Evolutionary conservation across 2,329 filamentous ascomycete species (phyloP).

Genomic region (Cladorrhinum sp.): DNA sequence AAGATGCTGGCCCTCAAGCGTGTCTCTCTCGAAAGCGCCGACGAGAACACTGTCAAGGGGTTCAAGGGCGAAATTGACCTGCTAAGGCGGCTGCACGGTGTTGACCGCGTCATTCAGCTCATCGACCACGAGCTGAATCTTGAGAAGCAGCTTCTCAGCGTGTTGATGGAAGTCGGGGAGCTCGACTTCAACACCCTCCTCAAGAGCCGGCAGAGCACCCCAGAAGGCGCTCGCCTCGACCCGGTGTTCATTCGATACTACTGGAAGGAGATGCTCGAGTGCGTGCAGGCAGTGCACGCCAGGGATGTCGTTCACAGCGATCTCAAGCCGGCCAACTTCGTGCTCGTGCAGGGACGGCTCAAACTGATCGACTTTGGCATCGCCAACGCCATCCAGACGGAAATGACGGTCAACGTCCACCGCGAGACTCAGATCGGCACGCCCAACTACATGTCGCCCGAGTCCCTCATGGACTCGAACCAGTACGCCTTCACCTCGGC

Average conservation of each 20-base stretch:
- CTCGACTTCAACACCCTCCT: conserved; percentile 87
- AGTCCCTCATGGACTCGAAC: conserved; percentile 86
- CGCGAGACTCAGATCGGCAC: conserved; percentile 93
- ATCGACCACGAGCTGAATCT: conserved; percentile 93
- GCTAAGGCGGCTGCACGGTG: conserved; percentile 73
- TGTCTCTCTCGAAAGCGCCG: conserved; percentile 85
- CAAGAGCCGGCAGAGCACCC: conserved; percentile 62
- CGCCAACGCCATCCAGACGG: conserved; percentile 91
- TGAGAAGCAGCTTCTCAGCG: conserved; percentile 81
- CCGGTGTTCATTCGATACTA: conserved; percentile 92
- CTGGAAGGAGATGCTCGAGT: conserved; percentile 99
- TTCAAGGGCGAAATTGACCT: conserved; percentile 96
- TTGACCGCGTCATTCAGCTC: conserved; percentile 85
- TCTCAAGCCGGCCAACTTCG: conserved; percentile 94
- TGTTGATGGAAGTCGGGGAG: conserved; percentile 97
- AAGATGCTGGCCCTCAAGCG: conserved; percentile 93
- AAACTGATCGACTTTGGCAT: conserved; percentile 99
- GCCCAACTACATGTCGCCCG: conserved; percentile 97
- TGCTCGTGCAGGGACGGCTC: conserved; percentile 81
- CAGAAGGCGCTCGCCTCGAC: conserved; percentile 74
- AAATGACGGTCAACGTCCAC: conserved; percentile 96
- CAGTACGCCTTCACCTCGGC: conserved; percentile 39
- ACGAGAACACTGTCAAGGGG: conserved; percentile 76
- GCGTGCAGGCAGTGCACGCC: conserved; percentile 82
- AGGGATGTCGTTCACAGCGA: conserved; percentile 95